These are phyloP conservation scores for Teunomyces funiuensis DNA, from an alignment of 805 yeast genomes.

Conservation along the genomic window DNA sequence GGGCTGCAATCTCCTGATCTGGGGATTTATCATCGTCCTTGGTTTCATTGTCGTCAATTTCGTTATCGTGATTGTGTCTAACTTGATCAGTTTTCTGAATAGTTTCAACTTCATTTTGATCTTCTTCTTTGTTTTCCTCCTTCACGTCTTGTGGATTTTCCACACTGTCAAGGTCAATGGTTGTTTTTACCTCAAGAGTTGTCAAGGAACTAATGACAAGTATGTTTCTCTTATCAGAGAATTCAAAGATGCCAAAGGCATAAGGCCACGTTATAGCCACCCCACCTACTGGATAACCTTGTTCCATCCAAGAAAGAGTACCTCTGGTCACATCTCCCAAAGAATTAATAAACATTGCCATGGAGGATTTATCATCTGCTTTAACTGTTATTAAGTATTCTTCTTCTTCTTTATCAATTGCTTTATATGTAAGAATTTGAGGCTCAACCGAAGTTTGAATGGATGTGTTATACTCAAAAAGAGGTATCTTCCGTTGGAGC, in stretches of 20 bases:
- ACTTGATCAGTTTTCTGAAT: background rate
- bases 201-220: slow-evolving; percentile 26
- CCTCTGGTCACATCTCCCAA: slow-evolving; percentile 44
- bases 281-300: slow-evolving; percentile 37
- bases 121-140: background rate
- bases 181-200: slow-evolving; percentile 18
- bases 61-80: no score
- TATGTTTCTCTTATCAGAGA: slow-evolving; percentile 6
- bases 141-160: background rate
- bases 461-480: slow-evolving; percentile 29
- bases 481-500: slow-evolving; percentile 31
- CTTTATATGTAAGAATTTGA: slow-evolving; percentile 20
- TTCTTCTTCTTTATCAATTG: slow-evolving; percentile 22
- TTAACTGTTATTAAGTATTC: slow-evolving; percentile 31
- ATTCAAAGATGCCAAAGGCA: slow-evolving; percentile 28
- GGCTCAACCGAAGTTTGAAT: slow-evolving; percentile 18
- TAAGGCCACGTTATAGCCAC: slow-evolving; percentile 38
- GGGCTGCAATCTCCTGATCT: background rate
- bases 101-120: background rate
- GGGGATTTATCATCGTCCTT: background rate
- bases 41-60: background rate
- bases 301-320: slow-evolving; percentile 36
- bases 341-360: slow-evolving; percentile 41
- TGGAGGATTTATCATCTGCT: slow-evolving; percentile 32
- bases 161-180: background rate